Percentiles rank a stretch among this genome's conserved stretches.
Conservation (phyloP, 208 protist genomes). For the Eutreptiella sp. region DNA sequence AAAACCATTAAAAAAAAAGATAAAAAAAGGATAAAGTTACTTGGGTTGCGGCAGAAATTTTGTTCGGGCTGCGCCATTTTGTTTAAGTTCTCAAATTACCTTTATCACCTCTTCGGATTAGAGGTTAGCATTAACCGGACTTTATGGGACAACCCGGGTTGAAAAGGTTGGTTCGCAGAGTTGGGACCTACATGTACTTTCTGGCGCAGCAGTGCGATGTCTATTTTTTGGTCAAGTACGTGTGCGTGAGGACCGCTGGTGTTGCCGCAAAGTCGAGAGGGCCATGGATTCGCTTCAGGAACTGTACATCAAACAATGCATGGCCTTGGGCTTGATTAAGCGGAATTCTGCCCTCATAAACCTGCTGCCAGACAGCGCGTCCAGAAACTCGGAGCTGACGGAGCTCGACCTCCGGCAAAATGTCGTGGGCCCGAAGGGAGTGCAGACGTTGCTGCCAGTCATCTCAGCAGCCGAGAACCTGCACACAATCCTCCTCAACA, state of each 20-base stretch:
- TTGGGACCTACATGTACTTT: background rate
- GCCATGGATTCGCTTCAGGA: too few species aligned
- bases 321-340: constrained; percentile 2
- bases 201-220: background rate
- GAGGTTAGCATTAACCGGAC: background rate
- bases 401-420: constrained; percentile 16
- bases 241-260: too few species aligned
- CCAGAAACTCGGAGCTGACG: constrained; percentile 5
- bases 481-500: constrained; percentile 5
- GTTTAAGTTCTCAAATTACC: background rate
- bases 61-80: background rate
- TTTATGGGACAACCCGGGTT: constrained; percentile 1
- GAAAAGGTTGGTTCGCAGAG: background rate
- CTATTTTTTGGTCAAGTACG: background rate
- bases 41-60: background rate
- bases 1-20: constrained; percentile 21
- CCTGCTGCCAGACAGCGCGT: constrained; percentile 2
- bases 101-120: constrained; percentile 3
- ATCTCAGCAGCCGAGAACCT: constrained; percentile 2
- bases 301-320: constrained; percentile 21
- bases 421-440: constrained; percentile 7
- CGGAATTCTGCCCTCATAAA: constrained; percentile 7
- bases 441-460: background rate
- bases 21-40: constrained; percentile 8
- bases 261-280: background rate